Percentiles rank a stretch among this genome's conserved stretches.
Conservation (phyloP, 495 filamentous ascomycete genomes). For the Durotheca rogersii region DNA sequence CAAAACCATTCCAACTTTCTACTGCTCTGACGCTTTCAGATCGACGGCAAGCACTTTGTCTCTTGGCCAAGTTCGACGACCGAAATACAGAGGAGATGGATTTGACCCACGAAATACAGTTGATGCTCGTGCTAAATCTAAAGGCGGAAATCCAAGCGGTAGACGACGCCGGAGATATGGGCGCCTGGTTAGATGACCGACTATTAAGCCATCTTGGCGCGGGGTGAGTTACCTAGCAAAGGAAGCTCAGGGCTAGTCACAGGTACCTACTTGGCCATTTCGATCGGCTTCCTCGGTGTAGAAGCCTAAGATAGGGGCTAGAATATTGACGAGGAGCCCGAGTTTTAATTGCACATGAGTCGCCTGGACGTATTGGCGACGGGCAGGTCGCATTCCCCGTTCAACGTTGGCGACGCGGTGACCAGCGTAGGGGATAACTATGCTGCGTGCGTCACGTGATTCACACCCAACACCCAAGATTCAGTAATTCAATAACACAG, state of each 20-base stretch:
- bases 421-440: neutral
- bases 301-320: too few species aligned
- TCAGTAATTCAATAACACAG: neutral
- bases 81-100: slow-evolving; percentile 31
- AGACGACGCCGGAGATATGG: slow-evolving; percentile 61
- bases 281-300: too few species aligned
- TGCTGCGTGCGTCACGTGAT: neutral
- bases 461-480: slow-evolving; percentile 1
- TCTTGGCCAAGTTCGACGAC: slow-evolving; percentile 56
- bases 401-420: too few species aligned
- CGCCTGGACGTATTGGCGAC: too few species aligned
- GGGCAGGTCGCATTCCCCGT: too few species aligned
- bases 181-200: slow-evolving; percentile 62
- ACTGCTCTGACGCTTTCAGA: slow-evolving; percentile 63
- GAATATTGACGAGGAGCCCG: too few species aligned
- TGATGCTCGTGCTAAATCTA: slow-evolving; percentile 80
- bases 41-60: slow-evolving; percentile 62
- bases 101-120: slow-evolving; percentile 69
- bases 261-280: too few species aligned
- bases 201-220: too few species aligned
- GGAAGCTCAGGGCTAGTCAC: too few species aligned
- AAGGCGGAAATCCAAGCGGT: slow-evolving; percentile 91
- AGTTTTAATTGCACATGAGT: too few species aligned
- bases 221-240: too few species aligned
- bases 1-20: slow-evolving; percentile 5